These are phyloP conservation scores for Exserohilum turcica DNA, from an alignment of 2,329 filamentous ascomycete species.

Conservation along the genomic window DNA sequence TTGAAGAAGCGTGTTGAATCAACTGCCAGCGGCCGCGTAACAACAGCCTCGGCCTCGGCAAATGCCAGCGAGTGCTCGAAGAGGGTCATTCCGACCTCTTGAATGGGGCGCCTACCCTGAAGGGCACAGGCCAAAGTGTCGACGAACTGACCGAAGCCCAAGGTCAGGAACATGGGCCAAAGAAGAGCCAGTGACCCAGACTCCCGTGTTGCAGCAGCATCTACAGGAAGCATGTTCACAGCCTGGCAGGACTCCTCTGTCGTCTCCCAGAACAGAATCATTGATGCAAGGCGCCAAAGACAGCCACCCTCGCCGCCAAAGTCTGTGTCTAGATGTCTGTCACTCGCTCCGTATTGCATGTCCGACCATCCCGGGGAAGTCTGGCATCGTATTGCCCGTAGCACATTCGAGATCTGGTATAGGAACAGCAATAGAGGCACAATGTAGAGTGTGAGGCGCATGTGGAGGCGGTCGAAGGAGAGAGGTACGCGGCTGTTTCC, in stretches of 20 bases:
- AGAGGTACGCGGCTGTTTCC: conserved; percentile 83
- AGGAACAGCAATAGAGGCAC: conserved; percentile 40
- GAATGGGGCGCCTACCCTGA: conserved; percentile 77
- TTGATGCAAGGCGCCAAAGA: conserved; percentile 73
- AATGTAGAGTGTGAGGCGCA: conserved; percentile 43
- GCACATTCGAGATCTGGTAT: conserved; percentile 69
- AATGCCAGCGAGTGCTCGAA: conserved; percentile 97
- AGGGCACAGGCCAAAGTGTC: conserved; percentile 88
- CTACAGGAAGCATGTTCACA: conserved; percentile 68
- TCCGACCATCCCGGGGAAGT: conserved; percentile 60
- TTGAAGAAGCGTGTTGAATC: conserved; percentile 62
- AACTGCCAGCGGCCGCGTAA: conserved; percentile 78
- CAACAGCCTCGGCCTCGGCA: conserved; percentile 88
- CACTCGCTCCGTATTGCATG: conserved; percentile 54
- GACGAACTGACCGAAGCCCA: conserved; percentile 79
- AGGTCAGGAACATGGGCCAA: conserved; percentile 74
- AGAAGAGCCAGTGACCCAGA: conserved; percentile 77
- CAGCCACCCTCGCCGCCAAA: conserved; percentile 66
- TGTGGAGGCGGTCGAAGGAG: conserved; percentile 70
- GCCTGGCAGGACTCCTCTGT: conserved; percentile 77
- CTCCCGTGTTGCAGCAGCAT: conserved; percentile 60
- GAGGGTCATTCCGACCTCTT: conserved; percentile 93
- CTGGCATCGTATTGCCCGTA: conserved; percentile 91
- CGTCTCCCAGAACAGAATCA: conserved; percentile 72
- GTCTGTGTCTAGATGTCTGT: conserved; percentile 52